Conservation (phyloP, 805 yeast species). For the Candida yuanshanica region DNA sequence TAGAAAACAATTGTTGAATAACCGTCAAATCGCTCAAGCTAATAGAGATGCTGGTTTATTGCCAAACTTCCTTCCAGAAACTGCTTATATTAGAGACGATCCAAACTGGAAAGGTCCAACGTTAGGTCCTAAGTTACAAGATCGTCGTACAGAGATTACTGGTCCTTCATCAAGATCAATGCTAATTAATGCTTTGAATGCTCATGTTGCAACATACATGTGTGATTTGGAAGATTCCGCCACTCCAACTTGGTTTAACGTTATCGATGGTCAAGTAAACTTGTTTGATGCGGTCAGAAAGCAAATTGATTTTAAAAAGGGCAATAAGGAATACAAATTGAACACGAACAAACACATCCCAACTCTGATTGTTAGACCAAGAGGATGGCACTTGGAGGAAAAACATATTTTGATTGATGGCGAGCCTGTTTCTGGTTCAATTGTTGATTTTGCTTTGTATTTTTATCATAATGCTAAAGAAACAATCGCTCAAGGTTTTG, state of each 20-base stretch:
- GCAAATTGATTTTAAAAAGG: constrained; percentile 47
- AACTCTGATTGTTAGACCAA: constrained; percentile 76
- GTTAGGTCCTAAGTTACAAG: constrained; percentile 65
- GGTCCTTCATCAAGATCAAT: constrained; percentile 83
- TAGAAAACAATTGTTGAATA: constrained; percentile 52
- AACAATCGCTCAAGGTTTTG: constrained; percentile 57
- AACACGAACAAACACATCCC: constrained; percentile 51
- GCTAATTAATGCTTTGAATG: constrained; percentile 77
- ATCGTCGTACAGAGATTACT: constrained; percentile 76
- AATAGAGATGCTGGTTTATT: constrained; percentile 56
- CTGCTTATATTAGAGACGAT: constrained; percentile 63
- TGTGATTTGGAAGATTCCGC: constrained; percentile 83
- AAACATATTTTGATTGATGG: constrained; percentile 66
- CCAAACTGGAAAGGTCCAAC: constrained; percentile 73
- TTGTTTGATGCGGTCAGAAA: constrained; percentile 71
- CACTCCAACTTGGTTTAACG: constrained; percentile 78
- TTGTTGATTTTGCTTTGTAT: constrained; percentile 73
- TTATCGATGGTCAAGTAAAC: constrained; percentile 77
- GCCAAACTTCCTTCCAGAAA: constrained; percentile 63
- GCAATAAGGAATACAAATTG: constrained; percentile 30
- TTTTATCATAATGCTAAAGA: constrained; percentile 70
- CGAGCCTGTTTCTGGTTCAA: constrained; percentile 72
- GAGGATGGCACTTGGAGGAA: constrained; percentile 85
- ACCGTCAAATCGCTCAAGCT: constrained; percentile 57
- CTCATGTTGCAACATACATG: constrained; percentile 78